Conservation (phyloP, 2,329 filamentous ascomycete species). For the Nemania sp. region DNA sequence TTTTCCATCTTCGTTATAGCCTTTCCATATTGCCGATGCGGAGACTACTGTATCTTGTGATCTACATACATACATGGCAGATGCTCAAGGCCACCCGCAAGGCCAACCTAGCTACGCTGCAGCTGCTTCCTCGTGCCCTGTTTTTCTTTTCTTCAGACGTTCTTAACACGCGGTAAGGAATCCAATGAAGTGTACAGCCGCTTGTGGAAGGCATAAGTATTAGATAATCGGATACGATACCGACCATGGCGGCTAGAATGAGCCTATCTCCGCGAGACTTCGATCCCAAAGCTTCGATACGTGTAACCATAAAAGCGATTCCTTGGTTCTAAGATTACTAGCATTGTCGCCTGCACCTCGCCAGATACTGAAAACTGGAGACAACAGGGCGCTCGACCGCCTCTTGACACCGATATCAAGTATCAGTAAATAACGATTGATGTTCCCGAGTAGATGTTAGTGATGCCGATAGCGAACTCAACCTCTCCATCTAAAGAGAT, state of each 20-base stretch:
- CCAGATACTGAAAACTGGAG: slow-evolving; percentile 3
- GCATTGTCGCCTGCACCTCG: neutral
- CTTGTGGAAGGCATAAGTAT: slow-evolving; percentile 1
- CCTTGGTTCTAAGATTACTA: slow-evolving; percentile 12
- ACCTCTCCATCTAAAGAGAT: slow-evolving; percentile 1
- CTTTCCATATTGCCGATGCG: slow-evolving; percentile 3
- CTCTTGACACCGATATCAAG: slow-evolving; percentile 1
- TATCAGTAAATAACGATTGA: neutral
- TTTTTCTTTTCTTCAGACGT: neutral
- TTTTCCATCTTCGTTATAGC: slow-evolving; percentile 12
- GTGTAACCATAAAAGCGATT: slow-evolving; percentile 19
- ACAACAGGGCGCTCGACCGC: neutral
- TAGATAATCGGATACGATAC: neutral
- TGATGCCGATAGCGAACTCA: slow-evolving; percentile 8
- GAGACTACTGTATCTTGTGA: slow-evolving; percentile 11
- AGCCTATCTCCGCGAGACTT: slow-evolving; percentile 8
- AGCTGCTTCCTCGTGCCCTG: neutral
- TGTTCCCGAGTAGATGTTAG: slow-evolving; percentile 11
- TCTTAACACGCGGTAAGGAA: neutral
- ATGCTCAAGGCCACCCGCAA: slow-evolving; percentile 17
- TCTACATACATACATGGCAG: neutral
- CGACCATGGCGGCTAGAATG: slow-evolving; percentile 11
- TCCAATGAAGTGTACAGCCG: neutral
- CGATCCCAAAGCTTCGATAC: slow-evolving; percentile 7
- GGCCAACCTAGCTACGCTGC: slow-evolving; percentile 6